Evolutionary conservation across 2,329 filamentous ascomycete species (phyloP).

Genomic region (Fusarium siculi): DNA sequence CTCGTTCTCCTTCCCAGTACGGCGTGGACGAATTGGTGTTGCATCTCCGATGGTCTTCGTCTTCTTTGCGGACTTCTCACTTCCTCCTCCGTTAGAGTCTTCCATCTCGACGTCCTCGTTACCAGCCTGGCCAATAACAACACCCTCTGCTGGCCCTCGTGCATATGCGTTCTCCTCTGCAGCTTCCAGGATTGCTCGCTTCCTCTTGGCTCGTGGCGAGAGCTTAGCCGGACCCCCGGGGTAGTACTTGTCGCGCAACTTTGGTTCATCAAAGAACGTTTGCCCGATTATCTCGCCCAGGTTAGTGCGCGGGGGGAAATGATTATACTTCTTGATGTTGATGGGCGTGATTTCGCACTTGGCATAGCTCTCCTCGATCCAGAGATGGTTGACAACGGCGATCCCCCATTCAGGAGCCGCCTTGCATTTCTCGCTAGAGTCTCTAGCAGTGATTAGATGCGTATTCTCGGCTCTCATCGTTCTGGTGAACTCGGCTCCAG

Average conservation of each 20-base stretch:
- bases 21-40: conserved; percentile 56
- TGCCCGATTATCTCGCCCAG: conserved; percentile 93
- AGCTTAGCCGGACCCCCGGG: conserved; percentile 66
- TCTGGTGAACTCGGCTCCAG: conserved; percentile 91
- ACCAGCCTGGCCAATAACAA: conserved; percentile 55
- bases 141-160: conserved; percentile 59
- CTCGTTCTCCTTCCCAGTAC: conserved; percentile 81
- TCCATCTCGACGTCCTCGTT: conserved; percentile 54
- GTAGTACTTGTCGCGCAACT: conserved; percentile 74
- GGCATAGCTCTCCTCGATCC: conserved; percentile 97
- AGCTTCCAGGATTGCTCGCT: conserved; percentile 61
- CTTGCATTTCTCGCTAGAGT: conserved; percentile 90
- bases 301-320: conserved; percentile 91
- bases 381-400: conserved; percentile 90
- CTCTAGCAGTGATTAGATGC: conserved; percentile 91
- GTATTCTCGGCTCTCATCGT: conserved; percentile 96
- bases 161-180: conserved; percentile 63
- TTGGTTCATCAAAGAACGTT: conserved; percentile 76
- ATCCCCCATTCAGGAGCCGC: conserved; percentile 94
- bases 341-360: conserved; percentile 81
- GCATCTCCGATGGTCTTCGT: conserved; percentile 40
- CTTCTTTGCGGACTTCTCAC: conserved; percentile 46
- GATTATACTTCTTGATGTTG: conserved; percentile 79
- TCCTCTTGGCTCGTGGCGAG: conserved; percentile 57
- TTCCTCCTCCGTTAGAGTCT: conserved; percentile 55